Evolutionary conservation across 352 stramenopile species (phyloP).

Genomic region (Phytopythium mirpurense): DNA sequence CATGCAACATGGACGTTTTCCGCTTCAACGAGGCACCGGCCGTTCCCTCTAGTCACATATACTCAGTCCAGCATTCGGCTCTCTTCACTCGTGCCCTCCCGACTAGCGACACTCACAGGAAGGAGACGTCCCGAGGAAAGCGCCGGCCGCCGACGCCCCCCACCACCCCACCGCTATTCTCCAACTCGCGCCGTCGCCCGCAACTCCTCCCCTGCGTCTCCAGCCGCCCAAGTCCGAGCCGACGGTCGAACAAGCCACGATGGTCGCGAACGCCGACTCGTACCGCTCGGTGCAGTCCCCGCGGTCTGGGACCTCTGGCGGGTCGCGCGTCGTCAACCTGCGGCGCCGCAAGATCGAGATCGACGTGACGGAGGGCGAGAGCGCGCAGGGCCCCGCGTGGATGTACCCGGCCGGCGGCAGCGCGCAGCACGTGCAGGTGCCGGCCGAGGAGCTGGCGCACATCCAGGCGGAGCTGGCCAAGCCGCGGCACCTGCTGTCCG

Average conservation of each 20-base stretch:
- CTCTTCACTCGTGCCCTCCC: too few species aligned
- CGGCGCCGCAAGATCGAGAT: slow-evolving; percentile 45
- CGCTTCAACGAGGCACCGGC: too few species aligned
- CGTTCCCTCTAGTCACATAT: too few species aligned
- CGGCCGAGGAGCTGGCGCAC: slow-evolving; percentile 11
- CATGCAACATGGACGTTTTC: too few species aligned
- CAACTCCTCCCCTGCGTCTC: not conserved
- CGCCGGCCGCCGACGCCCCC: too few species aligned
- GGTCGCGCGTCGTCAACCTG: slow-evolving; percentile 17
- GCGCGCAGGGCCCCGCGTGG: slow-evolving; percentile 23
- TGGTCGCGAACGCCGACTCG: not conserved
- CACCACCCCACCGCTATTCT: not conserved
- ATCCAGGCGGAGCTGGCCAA: not conserved
- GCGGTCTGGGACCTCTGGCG: slow-evolving; percentile 11
- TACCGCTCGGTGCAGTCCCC: too few species aligned
- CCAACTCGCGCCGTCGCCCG: not conserved
- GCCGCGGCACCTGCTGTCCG: slow-evolving; percentile 39
- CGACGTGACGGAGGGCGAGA: slow-evolving; percentile 26
- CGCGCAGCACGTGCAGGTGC: slow-evolving; percentile 20
- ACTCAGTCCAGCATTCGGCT: not conserved
- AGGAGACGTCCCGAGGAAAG: too few species aligned
- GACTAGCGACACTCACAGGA: too few species aligned
- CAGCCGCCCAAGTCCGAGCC: not conserved
- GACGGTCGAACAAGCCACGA: not conserved
- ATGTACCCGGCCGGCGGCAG: slow-evolving; percentile 35